These are phyloP conservation scores for Penicillium salamii DNA, from an alignment of 495 filamentous ascomycete genomes.

Conservation along the genomic window DNA sequence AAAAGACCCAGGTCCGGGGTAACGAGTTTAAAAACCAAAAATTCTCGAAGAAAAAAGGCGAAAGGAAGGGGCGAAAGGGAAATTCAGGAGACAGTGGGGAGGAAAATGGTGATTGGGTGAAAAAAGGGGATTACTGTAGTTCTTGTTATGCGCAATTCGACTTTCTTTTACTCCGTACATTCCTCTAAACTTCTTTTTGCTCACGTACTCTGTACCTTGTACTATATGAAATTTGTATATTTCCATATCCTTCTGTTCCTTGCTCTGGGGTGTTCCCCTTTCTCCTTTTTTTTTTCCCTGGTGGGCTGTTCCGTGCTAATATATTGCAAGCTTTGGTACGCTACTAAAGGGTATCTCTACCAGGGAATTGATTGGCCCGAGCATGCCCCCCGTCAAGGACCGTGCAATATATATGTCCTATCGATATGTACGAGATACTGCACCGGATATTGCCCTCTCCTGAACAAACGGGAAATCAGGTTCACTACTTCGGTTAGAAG, in stretches of 20 bases:
- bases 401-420: no score
- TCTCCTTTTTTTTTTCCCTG: not conserved
- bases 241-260: no score
- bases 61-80: constrained; percentile 8
- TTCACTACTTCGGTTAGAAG: no score
- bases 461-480: no score
- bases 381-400: no score
- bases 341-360: constrained; percentile 7
- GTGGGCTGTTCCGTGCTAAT: constrained; percentile 4
- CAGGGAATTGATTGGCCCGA: constrained; percentile 13
- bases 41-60: not conserved
- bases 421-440: no score
- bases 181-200: no score
- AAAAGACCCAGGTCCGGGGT: not conserved
- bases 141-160: not conserved
- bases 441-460: not conserved
- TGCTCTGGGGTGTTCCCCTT: no score
- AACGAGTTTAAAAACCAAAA: not conserved
- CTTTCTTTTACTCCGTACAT: not conserved
- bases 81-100: constrained; percentile 17
- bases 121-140: constrained; percentile 6
- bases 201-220: no score
- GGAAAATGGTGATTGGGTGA: constrained; percentile 9
- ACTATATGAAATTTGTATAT: no score
- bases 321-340: constrained; percentile 20